Conservation (phyloP, 768 basidiomycete species). For the Scleroderma bovista region DNA sequence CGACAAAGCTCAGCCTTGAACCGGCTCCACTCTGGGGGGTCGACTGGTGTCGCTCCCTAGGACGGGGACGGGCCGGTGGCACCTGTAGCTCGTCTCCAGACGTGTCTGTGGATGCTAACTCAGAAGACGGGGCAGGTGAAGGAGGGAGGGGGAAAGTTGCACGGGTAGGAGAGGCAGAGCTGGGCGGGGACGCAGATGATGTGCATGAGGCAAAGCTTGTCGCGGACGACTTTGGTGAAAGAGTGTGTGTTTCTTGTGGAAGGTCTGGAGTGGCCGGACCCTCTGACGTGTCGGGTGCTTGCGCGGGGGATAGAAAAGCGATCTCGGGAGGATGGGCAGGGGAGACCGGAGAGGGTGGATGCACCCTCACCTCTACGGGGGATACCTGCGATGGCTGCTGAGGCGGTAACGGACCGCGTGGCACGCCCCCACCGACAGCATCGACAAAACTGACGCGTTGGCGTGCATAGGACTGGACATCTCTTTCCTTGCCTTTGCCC, state of each 20-base stretch:
- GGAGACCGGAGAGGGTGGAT: not conserved
- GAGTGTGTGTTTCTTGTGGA: slow-evolving; percentile 5
- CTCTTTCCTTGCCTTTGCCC: slow-evolving; percentile 9
- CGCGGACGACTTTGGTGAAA: slow-evolving; percentile 25
- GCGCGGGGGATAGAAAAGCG: not conserved
- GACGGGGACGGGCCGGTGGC: not conserved
- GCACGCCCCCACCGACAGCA: not conserved
- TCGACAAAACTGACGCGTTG: slow-evolving; percentile 13
- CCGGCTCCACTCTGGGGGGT: not conserved
- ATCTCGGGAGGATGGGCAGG: not conserved
- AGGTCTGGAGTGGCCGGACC: not conserved
- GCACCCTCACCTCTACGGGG: not conserved
- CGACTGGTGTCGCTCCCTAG: not conserved
- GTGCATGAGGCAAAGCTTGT: slow-evolving; percentile 21
- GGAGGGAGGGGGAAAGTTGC: not conserved
- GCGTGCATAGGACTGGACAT: not conserved
- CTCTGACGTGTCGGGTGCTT: not conserved
- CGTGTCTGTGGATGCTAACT: not conserved
- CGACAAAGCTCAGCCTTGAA: not conserved
- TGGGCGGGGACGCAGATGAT: slow-evolving; percentile 1
- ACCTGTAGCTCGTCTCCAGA: not conserved
- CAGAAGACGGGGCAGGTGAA: not conserved
- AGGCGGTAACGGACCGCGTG: not conserved
- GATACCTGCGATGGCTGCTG: not conserved
- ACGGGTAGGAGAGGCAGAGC: not conserved